These are phyloP conservation scores for Vanrija pseudolonga DNA, from an alignment of 1,284 basidiomycete genomes.

Conservation along the genomic window DNA sequence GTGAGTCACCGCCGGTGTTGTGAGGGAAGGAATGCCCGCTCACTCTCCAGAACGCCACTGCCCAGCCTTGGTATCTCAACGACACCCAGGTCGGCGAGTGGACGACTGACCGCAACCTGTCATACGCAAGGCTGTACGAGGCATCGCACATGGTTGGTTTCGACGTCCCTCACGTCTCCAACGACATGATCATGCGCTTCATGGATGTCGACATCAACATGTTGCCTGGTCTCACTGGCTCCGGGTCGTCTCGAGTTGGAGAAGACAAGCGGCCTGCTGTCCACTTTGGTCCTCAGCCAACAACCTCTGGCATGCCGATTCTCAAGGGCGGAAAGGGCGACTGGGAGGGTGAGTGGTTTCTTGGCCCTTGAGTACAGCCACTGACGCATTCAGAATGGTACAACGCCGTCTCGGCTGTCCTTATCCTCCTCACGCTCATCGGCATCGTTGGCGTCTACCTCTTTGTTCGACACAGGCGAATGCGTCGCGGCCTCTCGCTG, in stretches of 20 bases:
- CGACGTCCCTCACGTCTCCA: conserved; percentile 80
- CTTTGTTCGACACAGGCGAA: conserved; percentile 33
- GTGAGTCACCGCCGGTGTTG: conserved; percentile 39
- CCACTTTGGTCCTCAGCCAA: conserved; percentile 25
- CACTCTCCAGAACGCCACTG: conserved; percentile 58
- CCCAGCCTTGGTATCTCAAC: conserved; percentile 74
- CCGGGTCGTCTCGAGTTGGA: conserved; percentile 44
- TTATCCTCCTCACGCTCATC: conserved; percentile 72
- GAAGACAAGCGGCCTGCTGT: conserved; percentile 36
- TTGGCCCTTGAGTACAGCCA: not conserved
- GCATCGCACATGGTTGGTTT: conserved; percentile 91
- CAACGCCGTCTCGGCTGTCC: conserved; percentile 80
- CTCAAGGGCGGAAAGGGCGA: conserved; percentile 67
- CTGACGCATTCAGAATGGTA: conserved; percentile 64
- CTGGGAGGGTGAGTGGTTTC: conserved; percentile 63
- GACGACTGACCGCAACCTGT: conserved; percentile 81
- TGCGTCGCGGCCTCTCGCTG: conserved; percentile 17
- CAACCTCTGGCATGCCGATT: conserved; percentile 51
- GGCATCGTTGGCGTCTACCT: conserved; percentile 58
- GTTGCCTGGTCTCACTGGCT: conserved; percentile 68
- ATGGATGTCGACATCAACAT: conserved; percentile 82
- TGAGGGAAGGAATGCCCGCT: not conserved
- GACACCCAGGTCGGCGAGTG: conserved; percentile 79
- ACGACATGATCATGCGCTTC: conserved; percentile 98
- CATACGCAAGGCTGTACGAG: conserved; percentile 80